Base-by-base conservation (phyloP, 2,329 filamentous ascomycete species). In the Colletotrichum kahawae region DNA sequence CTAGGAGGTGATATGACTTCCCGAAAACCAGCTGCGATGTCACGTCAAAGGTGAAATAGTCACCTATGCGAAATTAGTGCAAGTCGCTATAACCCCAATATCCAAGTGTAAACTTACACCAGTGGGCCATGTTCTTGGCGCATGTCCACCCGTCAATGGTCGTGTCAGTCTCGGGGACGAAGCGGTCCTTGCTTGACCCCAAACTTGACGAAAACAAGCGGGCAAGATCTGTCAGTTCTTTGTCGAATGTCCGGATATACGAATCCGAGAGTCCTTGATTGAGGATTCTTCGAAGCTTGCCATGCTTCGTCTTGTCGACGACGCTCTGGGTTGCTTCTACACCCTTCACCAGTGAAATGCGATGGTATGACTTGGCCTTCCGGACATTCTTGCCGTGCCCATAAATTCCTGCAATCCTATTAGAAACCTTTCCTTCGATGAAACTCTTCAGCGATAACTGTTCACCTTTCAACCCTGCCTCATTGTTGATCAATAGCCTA, bases 261-360 rank as follows among this genome's bases (percentile, higher is more conserved):
- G 70, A 68, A 14, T 73, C 70, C n/a, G 70, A 73, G 3, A 73
- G 66, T 3, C 70, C 70, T 27, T 68, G 70, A 4, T 73, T 68
- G 12, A 73, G 66, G 5, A 73, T 73, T 13, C 66, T 54, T n/a
- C 66, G 56, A 13, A 69, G 66, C 12, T 69, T 73, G 7, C 56
- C 70, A 21, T 73, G 70, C 33, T 69, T 64, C 12, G 24, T 64
- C 56, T 73, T 73, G 38, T 73, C 70, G 21, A 68, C 64, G 8
- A 73, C 66, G 29, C 69, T 71, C 10, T 71, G 69, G 4, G 69
- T 67, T 9, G 69, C 69, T 29, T 71, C 69, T 2, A 71, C 69
- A 14, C 69, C 62, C n/a, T 67, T 71, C 7, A 71, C 27, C 8
- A 71, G 34, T 6, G 69, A 71, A 5, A 71, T 51, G 24, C 69